Conservation (phyloP, 257 asterid genomes). For the Vinca minor region DNA sequence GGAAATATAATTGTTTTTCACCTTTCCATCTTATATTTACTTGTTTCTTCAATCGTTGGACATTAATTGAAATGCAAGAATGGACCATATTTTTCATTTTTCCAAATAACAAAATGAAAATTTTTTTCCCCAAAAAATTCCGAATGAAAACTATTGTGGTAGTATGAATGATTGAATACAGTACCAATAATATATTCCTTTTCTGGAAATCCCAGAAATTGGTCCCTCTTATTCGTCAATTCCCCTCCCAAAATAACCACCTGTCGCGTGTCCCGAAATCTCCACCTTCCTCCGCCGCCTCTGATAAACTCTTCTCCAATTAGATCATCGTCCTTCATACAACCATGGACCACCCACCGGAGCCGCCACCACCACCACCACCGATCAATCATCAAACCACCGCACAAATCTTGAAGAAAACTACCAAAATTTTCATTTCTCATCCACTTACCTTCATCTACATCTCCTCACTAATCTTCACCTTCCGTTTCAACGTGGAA, state of each 20-base stretch:
- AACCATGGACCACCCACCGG: slow-evolving; percentile 28
- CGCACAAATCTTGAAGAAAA: slow-evolving; percentile 56
- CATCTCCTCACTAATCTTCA: slow-evolving; percentile 47
- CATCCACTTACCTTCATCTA: slow-evolving; percentile 51
- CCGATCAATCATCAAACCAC: slow-evolving; percentile 36
- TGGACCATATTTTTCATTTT: too few relatives aligned
- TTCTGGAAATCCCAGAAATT: neutral
- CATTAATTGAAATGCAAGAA: too few relatives aligned
- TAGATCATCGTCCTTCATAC: slow-evolving; percentile 8
- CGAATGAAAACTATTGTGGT: too few relatives aligned
- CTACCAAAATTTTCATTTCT: slow-evolving; percentile 39
- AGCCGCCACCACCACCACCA: slow-evolving; percentile 24
- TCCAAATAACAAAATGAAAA: too few relatives aligned
- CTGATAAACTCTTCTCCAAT: neutral
- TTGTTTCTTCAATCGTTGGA: too few relatives aligned
- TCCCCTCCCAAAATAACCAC: neutral
- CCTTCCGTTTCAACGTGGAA: slow-evolving; percentile 63
- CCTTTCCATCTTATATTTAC: too few relatives aligned
- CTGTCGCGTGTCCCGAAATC: neutral
- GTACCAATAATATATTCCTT: too few relatives aligned
- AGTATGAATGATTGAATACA: too few relatives aligned
- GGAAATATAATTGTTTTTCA: too few relatives aligned
- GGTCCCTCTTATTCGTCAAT: neutral
- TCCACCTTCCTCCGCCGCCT: too few relatives aligned
- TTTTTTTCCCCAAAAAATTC: too few relatives aligned